Evolutionary conservation across 2,329 filamentous ascomycete species (phyloP).

Genomic region (Arachnopeziza araneosa): DNA sequence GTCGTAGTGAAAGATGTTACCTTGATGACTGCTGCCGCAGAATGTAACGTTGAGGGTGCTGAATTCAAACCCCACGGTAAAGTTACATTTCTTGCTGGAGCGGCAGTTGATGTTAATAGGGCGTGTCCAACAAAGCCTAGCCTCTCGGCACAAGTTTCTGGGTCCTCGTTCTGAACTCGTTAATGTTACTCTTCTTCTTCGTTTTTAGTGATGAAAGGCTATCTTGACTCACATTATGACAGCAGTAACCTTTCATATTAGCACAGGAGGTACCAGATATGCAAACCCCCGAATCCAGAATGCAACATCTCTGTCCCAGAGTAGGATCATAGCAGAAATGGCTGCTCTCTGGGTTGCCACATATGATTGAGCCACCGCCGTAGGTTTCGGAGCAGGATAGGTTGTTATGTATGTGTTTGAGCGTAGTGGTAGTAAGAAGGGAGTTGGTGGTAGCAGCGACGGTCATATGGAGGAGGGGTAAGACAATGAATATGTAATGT

Average conservation of each 20-base stretch:
- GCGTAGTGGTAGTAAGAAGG: not conserved
- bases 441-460: not conserved
- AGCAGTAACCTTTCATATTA: slow-evolving; percentile 16
- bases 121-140: not conserved
- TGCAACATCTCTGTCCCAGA: slow-evolving; percentile 18
- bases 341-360: slow-evolving; percentile 6
- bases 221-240: slow-evolving; percentile 15
- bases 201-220: slow-evolving; percentile 13
- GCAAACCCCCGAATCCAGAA: slow-evolving; percentile 17
- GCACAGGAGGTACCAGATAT: slow-evolving; percentile 15
- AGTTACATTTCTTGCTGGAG: not conserved
- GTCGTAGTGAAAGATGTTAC: not conserved
- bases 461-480: not conserved
- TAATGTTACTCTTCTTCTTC: not conserved
- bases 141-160: not conserved
- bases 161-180: not conserved
- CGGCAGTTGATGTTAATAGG: not conserved
- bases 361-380: slow-evolving; percentile 12
- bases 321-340: slow-evolving; percentile 21
- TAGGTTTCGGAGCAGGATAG: slow-evolving; percentile 17
- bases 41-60: not conserved
- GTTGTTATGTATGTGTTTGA: slow-evolving; percentile 6
- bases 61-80: not conserved
- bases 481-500: not conserved
- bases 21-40: not conserved